These are phyloP conservation scores for Arabidopsis suecica DNA, from an alignment of 345 rosid genomes.

Conservation along the genomic window DNA sequence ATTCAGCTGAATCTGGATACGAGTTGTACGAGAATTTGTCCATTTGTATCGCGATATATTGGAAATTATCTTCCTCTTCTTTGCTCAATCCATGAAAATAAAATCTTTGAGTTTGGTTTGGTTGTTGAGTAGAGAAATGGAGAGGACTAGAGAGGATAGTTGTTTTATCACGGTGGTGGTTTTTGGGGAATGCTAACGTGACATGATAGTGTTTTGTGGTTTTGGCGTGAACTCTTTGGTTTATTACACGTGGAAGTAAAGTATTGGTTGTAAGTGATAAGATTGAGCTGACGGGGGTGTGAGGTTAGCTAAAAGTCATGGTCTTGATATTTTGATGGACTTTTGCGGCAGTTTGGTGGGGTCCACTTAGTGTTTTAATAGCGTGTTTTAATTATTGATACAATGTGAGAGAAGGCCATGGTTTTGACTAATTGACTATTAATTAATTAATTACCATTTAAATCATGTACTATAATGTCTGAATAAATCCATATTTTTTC, in stretches of 20 bases:
- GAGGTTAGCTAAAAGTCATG: constrained; percentile 32
- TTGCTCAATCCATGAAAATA: not conserved
- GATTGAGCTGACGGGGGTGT: constrained; percentile 28
- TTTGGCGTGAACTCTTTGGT: not conserved
- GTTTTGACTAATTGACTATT: not conserved
- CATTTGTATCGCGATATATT: constrained; percentile 46
- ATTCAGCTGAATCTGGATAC: constrained; percentile 81
- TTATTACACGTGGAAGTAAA: constrained; percentile 18
- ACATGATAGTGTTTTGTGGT: constrained; percentile 4
- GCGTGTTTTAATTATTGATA: constrained; percentile 28
- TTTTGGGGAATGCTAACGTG: constrained; percentile 32
- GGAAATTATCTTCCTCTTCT: not conserved
- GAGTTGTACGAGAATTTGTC: constrained; percentile 70
- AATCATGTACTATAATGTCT: constrained; percentile 1
- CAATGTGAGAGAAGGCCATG: not conserved
- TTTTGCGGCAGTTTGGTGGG: constrained; percentile 33
- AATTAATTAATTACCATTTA: not conserved
- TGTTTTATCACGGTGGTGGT: constrained; percentile 31
- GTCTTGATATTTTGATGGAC: constrained; percentile 2
- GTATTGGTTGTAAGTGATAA: not conserved
- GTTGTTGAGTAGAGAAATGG: constrained; percentile 2
- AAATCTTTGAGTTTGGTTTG: not conserved
- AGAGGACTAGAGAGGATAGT: not conserved
- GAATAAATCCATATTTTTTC: not conserved
- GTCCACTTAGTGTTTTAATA: constrained; percentile 19